Evolutionary conservation across 768 basidiomycete species (phyloP).

Genomic region (Tulasnella sp.): DNA sequence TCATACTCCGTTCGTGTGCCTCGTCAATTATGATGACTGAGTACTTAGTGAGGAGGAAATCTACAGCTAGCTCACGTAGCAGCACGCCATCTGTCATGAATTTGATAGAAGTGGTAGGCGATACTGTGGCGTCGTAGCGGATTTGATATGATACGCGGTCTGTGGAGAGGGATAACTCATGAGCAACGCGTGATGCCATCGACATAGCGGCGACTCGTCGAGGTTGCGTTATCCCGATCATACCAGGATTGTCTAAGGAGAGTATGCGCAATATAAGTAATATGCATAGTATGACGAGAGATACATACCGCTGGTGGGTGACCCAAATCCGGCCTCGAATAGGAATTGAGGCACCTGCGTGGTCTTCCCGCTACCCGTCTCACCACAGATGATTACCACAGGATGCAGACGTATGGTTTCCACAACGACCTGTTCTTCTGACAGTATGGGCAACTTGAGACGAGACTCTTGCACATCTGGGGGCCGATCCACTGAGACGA

Average conservation of each 20-base stretch:
- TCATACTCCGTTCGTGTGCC: conserved; percentile 95
- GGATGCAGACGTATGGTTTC: conserved; percentile 78
- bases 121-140: conserved; percentile 90
- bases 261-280: conserved; percentile 6
- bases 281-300: background rate
- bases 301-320: conserved; percentile 63
- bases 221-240: conserved; percentile 96
- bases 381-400: conserved; percentile 79
- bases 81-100: conserved; percentile 99
- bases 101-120: conserved; percentile 82
- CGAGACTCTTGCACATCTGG: conserved; percentile 63
- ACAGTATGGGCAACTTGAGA: conserved; percentile 71
- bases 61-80: conserved; percentile 78
- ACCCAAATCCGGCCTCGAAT: conserved; percentile 93
- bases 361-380: conserved; percentile 97
- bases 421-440: conserved; percentile 91
- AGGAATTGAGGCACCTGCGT: conserved; percentile 97
- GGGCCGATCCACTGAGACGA: conserved; percentile 47
- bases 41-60: conserved; percentile 90
- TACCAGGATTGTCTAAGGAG: conserved; percentile 77
- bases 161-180: conserved; percentile 75
- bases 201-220: conserved; percentile 95
- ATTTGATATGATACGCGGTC: conserved; percentile 91
- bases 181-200: conserved; percentile 84
- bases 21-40: conserved; percentile 95